Percentiles rank a stretch among this genome's conserved stretches.
Evolutionary conservation across 495 filamentous ascomycete genomes (phyloP).

Genomic region (Penicillium bialowiezense): DNA sequence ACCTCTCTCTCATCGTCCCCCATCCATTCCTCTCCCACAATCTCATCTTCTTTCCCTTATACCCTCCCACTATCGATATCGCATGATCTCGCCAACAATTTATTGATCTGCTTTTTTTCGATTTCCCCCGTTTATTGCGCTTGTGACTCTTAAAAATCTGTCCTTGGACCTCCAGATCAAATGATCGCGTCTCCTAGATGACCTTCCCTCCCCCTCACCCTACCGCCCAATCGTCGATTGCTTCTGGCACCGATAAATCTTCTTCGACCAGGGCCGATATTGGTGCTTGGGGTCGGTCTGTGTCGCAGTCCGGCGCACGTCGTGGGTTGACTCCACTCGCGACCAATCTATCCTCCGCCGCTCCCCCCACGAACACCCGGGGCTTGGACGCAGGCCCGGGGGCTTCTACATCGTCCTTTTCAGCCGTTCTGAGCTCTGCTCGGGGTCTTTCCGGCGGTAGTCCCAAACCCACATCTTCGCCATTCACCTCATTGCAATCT

Average conservation of each 20-base stretch:
- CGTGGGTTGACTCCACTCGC: constrained; percentile 63
- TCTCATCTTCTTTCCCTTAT: constrained; percentile 14
- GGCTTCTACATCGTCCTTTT: constrained; percentile 51
- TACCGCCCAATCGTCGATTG: constrained; percentile 61
- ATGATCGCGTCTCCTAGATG: constrained; percentile 64
- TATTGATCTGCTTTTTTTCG: constrained; percentile 20
- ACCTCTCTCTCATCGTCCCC: constrained; percentile 26
- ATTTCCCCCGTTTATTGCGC: constrained; percentile 19
- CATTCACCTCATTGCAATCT: constrained; percentile 55
- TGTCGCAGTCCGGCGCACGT: constrained; percentile 55
- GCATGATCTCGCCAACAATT: constrained; percentile 9
- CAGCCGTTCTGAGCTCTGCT: constrained; percentile 53
- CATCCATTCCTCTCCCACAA: constrained; percentile 21
- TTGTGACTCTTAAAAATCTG: constrained; percentile 41
- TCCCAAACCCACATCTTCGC: constrained; percentile 49
- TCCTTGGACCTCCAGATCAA: constrained; percentile 47
- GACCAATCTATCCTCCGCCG: constrained; percentile 50
- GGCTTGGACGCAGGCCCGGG: constrained; percentile 42
- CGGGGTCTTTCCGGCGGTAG: constrained; percentile 47
- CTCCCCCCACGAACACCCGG: constrained; percentile 46
- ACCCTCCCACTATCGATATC: constrained; percentile 9
- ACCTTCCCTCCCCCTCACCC: constrained; percentile 61
- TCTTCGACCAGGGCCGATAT: constrained; percentile 56
- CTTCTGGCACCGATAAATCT: constrained; percentile 56
- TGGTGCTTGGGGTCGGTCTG: constrained; percentile 59